Evolutionary conservation across 495 filamentous ascomycete species (phyloP).

Genomic region (Chaetomium cochliodes): DNA sequence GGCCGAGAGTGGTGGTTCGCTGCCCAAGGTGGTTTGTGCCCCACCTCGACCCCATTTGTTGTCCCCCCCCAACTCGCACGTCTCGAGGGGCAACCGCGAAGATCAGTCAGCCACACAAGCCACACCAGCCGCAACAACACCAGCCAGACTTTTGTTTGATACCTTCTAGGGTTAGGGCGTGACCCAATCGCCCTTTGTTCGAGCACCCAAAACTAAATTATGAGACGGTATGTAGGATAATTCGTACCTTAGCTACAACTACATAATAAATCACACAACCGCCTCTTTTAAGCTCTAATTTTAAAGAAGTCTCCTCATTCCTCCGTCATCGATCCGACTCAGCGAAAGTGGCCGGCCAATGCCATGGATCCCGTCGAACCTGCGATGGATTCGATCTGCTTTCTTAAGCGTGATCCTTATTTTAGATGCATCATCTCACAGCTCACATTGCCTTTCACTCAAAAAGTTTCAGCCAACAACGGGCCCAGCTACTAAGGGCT

Average conservation of each 20-base stretch:
- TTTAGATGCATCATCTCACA: no score
- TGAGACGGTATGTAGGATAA: no score
- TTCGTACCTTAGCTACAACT: no score
- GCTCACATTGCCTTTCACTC: no score
- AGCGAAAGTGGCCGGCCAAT: neutral
- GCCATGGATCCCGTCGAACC: no score
- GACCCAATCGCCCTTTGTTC: neutral
- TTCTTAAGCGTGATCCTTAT: no score
- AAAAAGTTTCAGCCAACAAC: no score
- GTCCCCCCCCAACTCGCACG: neutral
- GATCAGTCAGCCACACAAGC: no score
- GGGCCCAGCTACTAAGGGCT: no score
- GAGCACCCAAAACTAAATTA: neutral
- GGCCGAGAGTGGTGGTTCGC: neutral
- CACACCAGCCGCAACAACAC: neutral
- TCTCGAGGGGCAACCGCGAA: slow-evolving; percentile 22
- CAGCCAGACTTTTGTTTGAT: neutral
- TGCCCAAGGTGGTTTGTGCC: slow-evolving; percentile 1
- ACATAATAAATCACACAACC: no score
- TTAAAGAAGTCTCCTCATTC: neutral
- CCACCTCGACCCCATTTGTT: slow-evolving; percentile 18
- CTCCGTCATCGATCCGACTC: neutral
- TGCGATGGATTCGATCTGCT: no score
- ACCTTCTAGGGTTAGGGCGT: neutral
- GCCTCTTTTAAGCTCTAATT: neutral